Evolutionary conservation across 371 early-diverging fungal genomes (phyloP), one percentile per base, ranked within the genome.

Genomic region (Haplosporangium sp.): DNA sequence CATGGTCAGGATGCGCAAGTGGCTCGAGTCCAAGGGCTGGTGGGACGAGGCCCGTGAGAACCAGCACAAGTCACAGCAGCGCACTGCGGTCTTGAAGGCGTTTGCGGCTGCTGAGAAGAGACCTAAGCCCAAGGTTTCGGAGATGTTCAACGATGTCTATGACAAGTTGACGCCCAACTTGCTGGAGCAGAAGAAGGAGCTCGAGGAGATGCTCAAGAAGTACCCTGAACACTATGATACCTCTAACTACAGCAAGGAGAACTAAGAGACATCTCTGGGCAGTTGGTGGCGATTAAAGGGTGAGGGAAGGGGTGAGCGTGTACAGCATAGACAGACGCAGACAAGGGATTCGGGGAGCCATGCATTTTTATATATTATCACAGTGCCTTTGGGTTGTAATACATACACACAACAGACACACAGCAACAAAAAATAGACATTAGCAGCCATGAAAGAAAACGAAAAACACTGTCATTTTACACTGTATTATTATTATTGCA

Each of bases 81-180:
- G 91, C 20, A 88, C 90, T 42, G 86, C 90, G 6, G 87, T 98
- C 47, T 81, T 99, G 21, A 87, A 83, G 61, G 87, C 90, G 41
- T 97, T 98, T 74, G 84, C 86, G 2, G 86, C 85, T 5, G 98
- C 97, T 9, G 99, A 98, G 84, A 91, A 90, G 81, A 62, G 83
- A 43, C 91, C 93, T 87, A 98, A 98, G 83, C 98, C 99, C 5
- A 73, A 91, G 0, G 64, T 97, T 38, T 83, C 84, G 21, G 85
- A 96, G 52, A 62, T 98, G 73, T 99, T 97, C 79, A 94, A 89
- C 14, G 99, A 99, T 81, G 98, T 99, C 18, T 98, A 96, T 75
- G 97, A 96, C 68, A 88, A 90, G 76, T 65, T 94, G 52, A 88
- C 98, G 20, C 90, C 88, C 46, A 85, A 89, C 67, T 81, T 99